phyloP scores from a whole-genome alignment of 2,329 filamentous ascomycete species.

The Phialophora verrucosa region DNA sequence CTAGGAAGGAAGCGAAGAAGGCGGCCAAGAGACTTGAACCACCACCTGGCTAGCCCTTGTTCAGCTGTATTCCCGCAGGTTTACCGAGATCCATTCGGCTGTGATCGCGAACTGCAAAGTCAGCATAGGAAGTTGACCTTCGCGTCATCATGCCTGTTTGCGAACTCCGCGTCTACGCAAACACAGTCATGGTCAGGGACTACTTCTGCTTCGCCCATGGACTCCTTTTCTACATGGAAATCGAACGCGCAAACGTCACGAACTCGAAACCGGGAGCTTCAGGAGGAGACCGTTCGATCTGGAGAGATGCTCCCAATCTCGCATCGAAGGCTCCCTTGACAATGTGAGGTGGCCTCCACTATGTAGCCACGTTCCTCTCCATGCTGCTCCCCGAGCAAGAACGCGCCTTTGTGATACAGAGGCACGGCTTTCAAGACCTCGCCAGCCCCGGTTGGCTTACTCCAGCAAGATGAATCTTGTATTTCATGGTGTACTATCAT shows the following conservation, averaged over 20 bases:
- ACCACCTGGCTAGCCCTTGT: background rate
- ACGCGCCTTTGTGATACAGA: background rate
- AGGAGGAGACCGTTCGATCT: background rate
- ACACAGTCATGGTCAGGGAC: background rate
- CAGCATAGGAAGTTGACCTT: background rate
- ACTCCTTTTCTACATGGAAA: background rate
- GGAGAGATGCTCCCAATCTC: too few species aligned
- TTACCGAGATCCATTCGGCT: background rate
- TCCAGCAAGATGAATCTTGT: background rate
- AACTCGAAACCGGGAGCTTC: background rate
- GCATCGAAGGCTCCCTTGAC: background rate
- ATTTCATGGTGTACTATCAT: background rate
- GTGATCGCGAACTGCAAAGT: background rate
- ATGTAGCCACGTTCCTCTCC: background rate
- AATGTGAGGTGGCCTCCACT: background rate
- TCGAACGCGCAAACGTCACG: too few species aligned
- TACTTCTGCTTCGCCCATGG: background rate
- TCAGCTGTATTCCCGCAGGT: background rate
- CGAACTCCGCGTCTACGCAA: background rate
- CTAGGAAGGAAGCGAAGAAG: conserved; percentile 2
- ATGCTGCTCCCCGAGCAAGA: background rate
- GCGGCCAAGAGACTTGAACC: background rate
- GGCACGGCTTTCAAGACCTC: background rate
- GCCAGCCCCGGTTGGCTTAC: background rate
- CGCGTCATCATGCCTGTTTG: background rate